phyloP scores from a whole-genome alignment of 306 rosid genomes.

The Gynostemma pentaphyllum region DNA sequence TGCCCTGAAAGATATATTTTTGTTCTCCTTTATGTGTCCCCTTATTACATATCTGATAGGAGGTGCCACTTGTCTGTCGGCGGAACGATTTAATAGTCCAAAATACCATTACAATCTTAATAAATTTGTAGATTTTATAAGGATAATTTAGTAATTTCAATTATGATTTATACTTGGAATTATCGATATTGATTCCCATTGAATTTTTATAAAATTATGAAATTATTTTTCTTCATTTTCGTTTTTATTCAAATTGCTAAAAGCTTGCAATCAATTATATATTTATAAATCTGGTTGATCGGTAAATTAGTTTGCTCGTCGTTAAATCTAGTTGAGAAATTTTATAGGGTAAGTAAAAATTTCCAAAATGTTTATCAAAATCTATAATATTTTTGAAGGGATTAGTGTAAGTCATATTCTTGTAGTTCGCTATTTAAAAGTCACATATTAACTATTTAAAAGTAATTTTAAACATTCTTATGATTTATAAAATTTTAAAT shows the following conservation, averaged over 20 bases:
- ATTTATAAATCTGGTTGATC: too few relatives aligned
- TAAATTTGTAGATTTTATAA: background rate
- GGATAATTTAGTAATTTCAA: background rate
- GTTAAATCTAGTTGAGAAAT: background rate
- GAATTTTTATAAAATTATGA: background rate
- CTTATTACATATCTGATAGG: background rate
- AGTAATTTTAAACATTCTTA: too few relatives aligned
- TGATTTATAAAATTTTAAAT: too few relatives aligned
- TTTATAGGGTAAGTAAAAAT: too few relatives aligned
- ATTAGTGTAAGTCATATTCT: too few relatives aligned
- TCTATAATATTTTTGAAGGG: too few relatives aligned
- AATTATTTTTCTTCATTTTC: background rate
- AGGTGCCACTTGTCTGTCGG: background rate
- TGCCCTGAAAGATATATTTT: too few relatives aligned
- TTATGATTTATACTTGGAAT: background rate
- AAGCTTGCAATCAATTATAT: background rate
- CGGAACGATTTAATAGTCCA: background rate
- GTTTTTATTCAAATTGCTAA: background rate
- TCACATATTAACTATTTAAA: too few relatives aligned
- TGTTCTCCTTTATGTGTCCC: too few relatives aligned
- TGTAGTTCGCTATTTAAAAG: too few relatives aligned
- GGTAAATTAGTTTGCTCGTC: too few relatives aligned
- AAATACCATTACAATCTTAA: background rate
- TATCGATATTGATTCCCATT: background rate
- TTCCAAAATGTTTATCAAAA: too few relatives aligned